Conservation (phyloP, 2,329 filamentous ascomycete species). For the Fusarium oxysporum region DNA sequence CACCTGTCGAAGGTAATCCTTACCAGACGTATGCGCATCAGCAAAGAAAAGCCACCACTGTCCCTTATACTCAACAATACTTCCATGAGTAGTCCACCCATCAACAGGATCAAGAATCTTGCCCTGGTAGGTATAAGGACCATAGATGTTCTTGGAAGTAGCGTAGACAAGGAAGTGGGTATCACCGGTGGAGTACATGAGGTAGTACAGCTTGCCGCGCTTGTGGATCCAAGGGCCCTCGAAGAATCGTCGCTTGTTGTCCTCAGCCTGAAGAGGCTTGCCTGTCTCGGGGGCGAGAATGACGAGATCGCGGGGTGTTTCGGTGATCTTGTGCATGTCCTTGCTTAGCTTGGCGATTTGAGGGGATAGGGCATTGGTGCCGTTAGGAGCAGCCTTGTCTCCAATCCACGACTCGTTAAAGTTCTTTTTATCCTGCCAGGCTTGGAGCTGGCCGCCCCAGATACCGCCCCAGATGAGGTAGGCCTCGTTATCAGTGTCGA, state of each 20-base stretch:
- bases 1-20: conserved; percentile 12
- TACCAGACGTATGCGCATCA: conserved; percentile 12
- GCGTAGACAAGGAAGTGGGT: conserved; percentile 18
- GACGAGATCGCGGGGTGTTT: conserved; percentile 16
- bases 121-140: conserved; percentile 21
- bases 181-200: conserved; percentile 17
- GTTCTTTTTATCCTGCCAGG: conserved; percentile 16
- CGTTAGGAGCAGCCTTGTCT: conserved; percentile 8
- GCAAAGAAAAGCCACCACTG: conserved; percentile 28
- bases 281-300: conserved; percentile 15
- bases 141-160: conserved; percentile 9
- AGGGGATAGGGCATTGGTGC: background rate
- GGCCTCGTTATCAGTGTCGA: background rate
- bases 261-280: conserved; percentile 13
- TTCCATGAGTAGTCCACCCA: conserved; percentile 23
- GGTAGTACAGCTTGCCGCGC: conserved; percentile 20
- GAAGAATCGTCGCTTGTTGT: conserved; percentile 10
- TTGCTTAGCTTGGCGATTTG: conserved; percentile 23
- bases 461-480: conserved; percentile 14
- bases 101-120: conserved; percentile 10
- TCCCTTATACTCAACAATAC: conserved; percentile 15
- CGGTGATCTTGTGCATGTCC: conserved; percentile 18
- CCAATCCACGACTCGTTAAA: conserved; percentile 12
- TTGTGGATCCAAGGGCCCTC: conserved; percentile 15
- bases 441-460: conserved; percentile 13